Base-by-base conservation (phyloP, 2,329 filamentous ascomycete species). In the Ophiosphaerella korrae region DNA sequence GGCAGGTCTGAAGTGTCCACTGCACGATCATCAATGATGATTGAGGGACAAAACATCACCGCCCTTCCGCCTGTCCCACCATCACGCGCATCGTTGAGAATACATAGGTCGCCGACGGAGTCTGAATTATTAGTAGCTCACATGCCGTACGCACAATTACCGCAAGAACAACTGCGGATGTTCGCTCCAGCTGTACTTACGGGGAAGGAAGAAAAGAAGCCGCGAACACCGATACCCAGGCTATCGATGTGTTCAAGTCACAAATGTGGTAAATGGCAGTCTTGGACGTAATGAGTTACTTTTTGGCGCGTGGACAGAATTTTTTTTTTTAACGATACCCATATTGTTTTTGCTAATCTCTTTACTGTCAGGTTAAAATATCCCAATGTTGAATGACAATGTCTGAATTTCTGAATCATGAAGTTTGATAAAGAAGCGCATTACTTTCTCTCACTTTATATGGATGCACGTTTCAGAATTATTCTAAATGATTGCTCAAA, bases 1-100 rank as follows among this genome's bases (percentile, higher is more conserved):
- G 42, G 38, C 11, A 58, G 53, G 24, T 62, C 60, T 5, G 40
- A 32, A 11, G 18, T 46, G 7, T 55, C 50, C 3, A 62, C 48
- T 31, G 34, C 49, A 11, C 31, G 52, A n/a, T 56, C 53, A 12
- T 42, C 34, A 6, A 40, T 41, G 2, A 29, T 35, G 13, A 31
- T 41, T 3, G 53, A 60, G 3, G 56, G 49, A 1, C 37, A 35
- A 7, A 53, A 62, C 3, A 12, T 57, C 1, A 50, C 55, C 21
- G 64, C 60, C 3, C 49, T 66, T 14, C 65, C 65, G 7, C 50
- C 51, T 6, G 45, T 67, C 31, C 59, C 62, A 5, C 48, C 21
- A 14, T 41, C 52, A 9, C 41, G 49, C 5, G 49, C n/a, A 18
- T 58, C 54, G 8, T 46, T 35, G n/a, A 44, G 24, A 18, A 53